Percentiles rank a stretch among this genome's conserved stretches.
Evolutionary conservation across 345 rosid species (phyloP).

Genomic region (Dimocarpus longan): DNA sequence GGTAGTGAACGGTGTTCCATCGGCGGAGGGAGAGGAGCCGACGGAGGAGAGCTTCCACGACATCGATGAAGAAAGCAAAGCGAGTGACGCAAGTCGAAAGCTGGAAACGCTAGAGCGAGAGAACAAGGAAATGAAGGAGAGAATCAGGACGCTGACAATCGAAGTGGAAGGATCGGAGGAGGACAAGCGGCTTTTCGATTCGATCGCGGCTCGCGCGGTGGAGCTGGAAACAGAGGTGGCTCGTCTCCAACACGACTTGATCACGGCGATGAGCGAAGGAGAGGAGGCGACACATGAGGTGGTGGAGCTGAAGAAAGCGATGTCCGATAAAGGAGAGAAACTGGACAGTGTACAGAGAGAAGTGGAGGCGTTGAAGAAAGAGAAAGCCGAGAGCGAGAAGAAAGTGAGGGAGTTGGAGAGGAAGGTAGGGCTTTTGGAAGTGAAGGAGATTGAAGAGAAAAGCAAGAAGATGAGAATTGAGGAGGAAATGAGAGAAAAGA

Average conservation of each 20-base stretch:
- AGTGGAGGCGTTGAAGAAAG: constrained; percentile 56
- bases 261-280: constrained; percentile 44
- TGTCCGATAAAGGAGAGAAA: constrained; percentile 47
- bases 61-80: constrained; percentile 37
- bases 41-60: constrained; percentile 37
- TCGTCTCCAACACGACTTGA: constrained; percentile 67
- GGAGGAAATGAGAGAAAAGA: constrained; percentile 57
- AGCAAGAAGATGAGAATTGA: constrained; percentile 62
- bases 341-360: constrained; percentile 48
- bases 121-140: constrained; percentile 51
- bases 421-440: constrained; percentile 58
- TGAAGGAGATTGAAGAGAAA: constrained; percentile 63
- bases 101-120: constrained; percentile 51
- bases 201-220: constrained; percentile 52
- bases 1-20: constrained; percentile 34
- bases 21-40: constrained; percentile 29
- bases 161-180: constrained; percentile 58
- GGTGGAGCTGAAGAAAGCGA: constrained; percentile 39
- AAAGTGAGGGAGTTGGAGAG: constrained; percentile 73
- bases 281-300: constrained; percentile 53
- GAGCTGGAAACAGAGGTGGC: constrained; percentile 66
- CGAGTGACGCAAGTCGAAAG: constrained; percentile 32
- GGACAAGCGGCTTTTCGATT: constrained; percentile 48
- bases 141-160: constrained; percentile 41
- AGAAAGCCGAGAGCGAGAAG: constrained; percentile 56